Conservation (phyloP, 352 stramenopile species). For the Phytophthora sp. region DNA sequence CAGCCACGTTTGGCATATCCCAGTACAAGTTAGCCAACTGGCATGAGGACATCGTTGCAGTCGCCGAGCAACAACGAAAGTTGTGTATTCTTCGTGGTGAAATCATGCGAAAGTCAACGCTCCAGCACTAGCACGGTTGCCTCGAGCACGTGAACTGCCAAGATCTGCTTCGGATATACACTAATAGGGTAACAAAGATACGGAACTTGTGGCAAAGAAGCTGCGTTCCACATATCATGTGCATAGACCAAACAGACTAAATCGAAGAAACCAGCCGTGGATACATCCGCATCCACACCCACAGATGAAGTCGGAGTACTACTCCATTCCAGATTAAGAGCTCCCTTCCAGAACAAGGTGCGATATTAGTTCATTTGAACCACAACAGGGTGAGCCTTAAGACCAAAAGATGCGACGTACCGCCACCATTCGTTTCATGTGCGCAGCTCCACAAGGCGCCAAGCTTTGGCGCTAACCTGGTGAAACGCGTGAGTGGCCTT, state of each 20-base stretch:
- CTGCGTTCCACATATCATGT: constrained; percentile 7
- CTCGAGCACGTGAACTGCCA: constrained; percentile 13
- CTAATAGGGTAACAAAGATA: not conserved
- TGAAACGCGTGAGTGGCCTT: too few species aligned
- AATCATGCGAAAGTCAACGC: not conserved
- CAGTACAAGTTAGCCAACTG: not conserved
- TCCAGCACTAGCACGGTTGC: constrained; percentile 3
- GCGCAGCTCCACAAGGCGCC: too few species aligned
- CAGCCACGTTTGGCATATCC: not conserved
- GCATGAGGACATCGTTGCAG: not conserved
- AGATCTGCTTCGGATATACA: not conserved
- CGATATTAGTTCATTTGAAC: too few species aligned
- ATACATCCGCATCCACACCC: constrained; percentile 10
- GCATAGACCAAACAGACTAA: constrained; percentile 18
- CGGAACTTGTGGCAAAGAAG: constrained; percentile 6
- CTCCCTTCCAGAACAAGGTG: too few species aligned
- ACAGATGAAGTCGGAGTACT: constrained; percentile 24
- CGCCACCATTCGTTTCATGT: too few species aligned
- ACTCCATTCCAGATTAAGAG: too few species aligned
- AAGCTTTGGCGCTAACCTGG: too few species aligned
- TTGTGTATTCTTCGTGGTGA: not conserved
- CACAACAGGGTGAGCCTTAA: too few species aligned
- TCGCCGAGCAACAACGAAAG: not conserved
- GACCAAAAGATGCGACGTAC: too few species aligned
- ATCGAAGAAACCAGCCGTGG: not conserved